These are phyloP conservation scores for Tilletia horrida DNA, from an alignment of 1,284 basidiomycete genomes.

Conservation along the genomic window DNA sequence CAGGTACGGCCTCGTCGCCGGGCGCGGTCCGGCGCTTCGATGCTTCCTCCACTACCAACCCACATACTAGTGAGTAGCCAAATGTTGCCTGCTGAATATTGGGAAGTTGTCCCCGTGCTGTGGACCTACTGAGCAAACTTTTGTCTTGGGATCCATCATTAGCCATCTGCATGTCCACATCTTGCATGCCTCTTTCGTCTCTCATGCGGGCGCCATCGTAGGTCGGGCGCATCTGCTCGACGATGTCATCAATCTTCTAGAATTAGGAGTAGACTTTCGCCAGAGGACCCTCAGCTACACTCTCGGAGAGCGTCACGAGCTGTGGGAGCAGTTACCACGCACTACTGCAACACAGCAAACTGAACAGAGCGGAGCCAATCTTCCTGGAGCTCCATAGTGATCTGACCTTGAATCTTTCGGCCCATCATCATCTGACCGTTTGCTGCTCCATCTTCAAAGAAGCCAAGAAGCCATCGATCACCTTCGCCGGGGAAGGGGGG, in stretches of 20 bases:
- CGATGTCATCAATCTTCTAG: slow-evolving; percentile 67
- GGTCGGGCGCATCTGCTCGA: slow-evolving; percentile 92
- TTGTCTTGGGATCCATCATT: neutral
- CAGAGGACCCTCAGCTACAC: slow-evolving; percentile 76
- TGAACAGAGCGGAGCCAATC: neutral
- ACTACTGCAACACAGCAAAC: neutral
- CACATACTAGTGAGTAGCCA: slow-evolving; percentile 76
- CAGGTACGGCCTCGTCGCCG: slow-evolving; percentile 64
- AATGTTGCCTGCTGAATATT: no score
- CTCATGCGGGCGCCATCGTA: slow-evolving; percentile 59
- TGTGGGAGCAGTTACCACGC: slow-evolving; percentile 22
- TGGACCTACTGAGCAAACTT: neutral
- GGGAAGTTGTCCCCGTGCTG: no score
- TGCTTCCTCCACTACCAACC: slow-evolving; percentile 94
- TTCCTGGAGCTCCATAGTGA: no score
- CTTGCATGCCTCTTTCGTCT: slow-evolving; percentile 60
- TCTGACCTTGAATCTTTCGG: no score
- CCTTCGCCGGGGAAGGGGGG: no score
- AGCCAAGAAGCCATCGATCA: no score
- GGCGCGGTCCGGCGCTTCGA: slow-evolving; percentile 58
- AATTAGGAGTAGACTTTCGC: slow-evolving; percentile 67
- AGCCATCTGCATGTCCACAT: slow-evolving; percentile 96
- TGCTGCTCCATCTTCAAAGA: no score
- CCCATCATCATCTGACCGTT: no score
- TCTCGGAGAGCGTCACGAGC: slow-evolving; percentile 71